A percentile compares a stretch with the other conserved stretches of the same genome.
Evolutionary conservation across 1,284 basidiomycete species (phyloP).

Genomic region (Pascua sp.): DNA sequence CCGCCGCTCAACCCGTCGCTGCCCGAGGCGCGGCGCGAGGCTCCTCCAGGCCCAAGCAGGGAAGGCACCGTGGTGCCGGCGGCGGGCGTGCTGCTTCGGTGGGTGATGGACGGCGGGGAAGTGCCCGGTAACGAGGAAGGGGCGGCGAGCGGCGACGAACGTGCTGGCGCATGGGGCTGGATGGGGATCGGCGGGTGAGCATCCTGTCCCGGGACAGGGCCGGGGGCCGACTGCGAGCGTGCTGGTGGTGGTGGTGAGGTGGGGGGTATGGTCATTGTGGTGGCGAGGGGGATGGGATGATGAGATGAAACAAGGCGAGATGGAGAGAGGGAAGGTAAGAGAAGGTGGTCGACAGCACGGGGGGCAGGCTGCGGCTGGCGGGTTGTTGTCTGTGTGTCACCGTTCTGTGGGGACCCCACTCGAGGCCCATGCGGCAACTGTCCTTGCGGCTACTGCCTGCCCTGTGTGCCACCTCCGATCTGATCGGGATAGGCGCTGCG

Average conservation of each 20-base stretch:
- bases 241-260: background rate
- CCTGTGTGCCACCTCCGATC: too few relatives aligned
- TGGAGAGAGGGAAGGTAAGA: background rate
- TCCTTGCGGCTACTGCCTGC: too few relatives aligned
- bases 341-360: background rate
- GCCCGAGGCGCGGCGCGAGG: background rate
- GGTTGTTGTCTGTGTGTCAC: too few relatives aligned
- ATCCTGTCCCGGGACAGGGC: too few relatives aligned
- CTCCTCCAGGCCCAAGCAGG: background rate
- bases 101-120: too few relatives aligned
- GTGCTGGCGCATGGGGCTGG: slow-evolving; percentile 8
- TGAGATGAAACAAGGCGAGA: background rate
- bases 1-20: background rate
- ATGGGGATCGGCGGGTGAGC: background rate
- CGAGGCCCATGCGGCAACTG: too few relatives aligned
- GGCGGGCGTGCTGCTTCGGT: background rate
- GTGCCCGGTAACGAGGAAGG: background rate
- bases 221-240: too few relatives aligned
- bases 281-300: background rate
- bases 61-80: background rate
- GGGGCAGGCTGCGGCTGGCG: background rate
- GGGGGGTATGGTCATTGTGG: background rate
- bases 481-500: too few relatives aligned
- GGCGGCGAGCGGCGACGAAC: slow-evolving; percentile 9
- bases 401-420: too few relatives aligned